A percentile compares a stretch with the other conserved stretches of the same genome.
Evolutionary conservation across 352 stramenopile species (phyloP).

Genomic region (Phytophthora agathidicida): DNA sequence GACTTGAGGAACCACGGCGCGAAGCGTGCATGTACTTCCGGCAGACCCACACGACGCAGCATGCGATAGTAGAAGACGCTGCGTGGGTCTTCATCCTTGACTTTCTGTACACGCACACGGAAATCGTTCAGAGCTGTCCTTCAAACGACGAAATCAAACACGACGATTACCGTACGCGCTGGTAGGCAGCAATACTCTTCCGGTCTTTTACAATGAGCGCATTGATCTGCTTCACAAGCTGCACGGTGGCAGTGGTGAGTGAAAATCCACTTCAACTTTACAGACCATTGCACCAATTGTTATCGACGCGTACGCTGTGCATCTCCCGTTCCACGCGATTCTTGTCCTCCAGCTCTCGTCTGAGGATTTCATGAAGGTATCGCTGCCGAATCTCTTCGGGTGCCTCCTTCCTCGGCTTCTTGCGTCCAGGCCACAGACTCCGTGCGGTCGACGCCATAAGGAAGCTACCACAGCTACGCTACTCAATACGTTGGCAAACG

Average conservation of each 20-base stretch:
- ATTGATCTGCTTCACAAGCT: conserved; percentile 81
- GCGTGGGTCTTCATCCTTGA: conserved; percentile 68
- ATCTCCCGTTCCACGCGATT: conserved; percentile 47
- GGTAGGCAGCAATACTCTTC: conserved; percentile 51
- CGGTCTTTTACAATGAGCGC: conserved; percentile 64
- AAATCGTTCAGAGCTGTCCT: background rate
- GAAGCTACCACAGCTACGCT: no score
- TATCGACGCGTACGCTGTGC: conserved; percentile 36
- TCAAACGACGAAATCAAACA: background rate
- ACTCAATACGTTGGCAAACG: no score
- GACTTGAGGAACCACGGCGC: conserved; percentile 84
- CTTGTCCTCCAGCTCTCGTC: conserved; percentile 43
- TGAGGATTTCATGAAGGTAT: conserved; percentile 48
- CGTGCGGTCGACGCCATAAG: conserved; percentile 3
- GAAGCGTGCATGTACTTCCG: conserved; percentile 74
- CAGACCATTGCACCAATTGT: background rate
- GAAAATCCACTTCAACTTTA: background rate
- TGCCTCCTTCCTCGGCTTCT: conserved; percentile 36
- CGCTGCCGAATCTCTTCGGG: conserved; percentile 47
- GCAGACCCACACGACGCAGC: conserved; percentile 71
- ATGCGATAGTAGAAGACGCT: conserved; percentile 82
- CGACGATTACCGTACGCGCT: conserved; percentile 43
- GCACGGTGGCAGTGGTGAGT: background rate
- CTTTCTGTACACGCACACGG: conserved; percentile 44
- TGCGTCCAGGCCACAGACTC: conserved; percentile 17